Conservation (phyloP, 176 grass and related monocot species). For the Paspalum notatum region DNA sequence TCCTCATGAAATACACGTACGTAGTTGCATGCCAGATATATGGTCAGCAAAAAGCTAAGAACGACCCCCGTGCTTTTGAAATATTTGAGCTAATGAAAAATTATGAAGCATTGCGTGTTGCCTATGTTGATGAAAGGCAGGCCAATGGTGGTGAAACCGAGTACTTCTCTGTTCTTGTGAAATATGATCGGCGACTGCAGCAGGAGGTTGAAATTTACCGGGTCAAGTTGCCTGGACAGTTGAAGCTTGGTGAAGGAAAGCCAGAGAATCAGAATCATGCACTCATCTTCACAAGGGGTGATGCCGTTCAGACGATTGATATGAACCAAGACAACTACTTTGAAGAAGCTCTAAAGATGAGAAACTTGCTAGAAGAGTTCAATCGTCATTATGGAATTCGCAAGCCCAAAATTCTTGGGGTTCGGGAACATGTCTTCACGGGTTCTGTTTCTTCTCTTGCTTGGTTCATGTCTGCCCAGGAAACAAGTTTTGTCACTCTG, state of each 20-base stretch:
- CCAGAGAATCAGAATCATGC: conserved; percentile 96
- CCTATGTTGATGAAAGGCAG: conserved; percentile 84
- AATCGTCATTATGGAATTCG: conserved; percentile 75
- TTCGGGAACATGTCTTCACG: conserved; percentile 94
- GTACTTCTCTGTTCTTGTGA: conserved; percentile 86
- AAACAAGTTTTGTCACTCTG: conserved; percentile 94
- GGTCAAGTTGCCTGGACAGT: conserved; percentile 73
- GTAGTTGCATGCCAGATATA: conserved; percentile 98
- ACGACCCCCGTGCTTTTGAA: conserved; percentile 73
- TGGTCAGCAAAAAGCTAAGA: conserved; percentile 87
- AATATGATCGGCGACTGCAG: conserved; percentile 76
- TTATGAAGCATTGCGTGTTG: conserved; percentile 89
- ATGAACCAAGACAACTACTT: conserved; percentile 98
- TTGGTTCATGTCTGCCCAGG: conserved; percentile 98
- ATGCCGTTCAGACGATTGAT: conserved; percentile 91
- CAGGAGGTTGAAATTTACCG: conserved; percentile 90
- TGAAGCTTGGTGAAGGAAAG: conserved; percentile 94
- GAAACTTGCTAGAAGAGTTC: conserved; percentile 91
- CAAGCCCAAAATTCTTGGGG: conserved; percentile 90
- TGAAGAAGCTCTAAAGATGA: conserved; percentile 94
- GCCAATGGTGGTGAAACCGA: conserved; percentile 51
- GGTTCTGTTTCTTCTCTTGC: conserved; percentile 95
- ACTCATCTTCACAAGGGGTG: conserved; percentile 94
- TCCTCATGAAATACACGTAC: conserved; percentile 96
- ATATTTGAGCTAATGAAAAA: conserved; percentile 96